These are phyloP conservation scores for Chaetomium tenue DNA, from an alignment of 495 filamentous ascomycete species.

Conservation along the genomic window DNA sequence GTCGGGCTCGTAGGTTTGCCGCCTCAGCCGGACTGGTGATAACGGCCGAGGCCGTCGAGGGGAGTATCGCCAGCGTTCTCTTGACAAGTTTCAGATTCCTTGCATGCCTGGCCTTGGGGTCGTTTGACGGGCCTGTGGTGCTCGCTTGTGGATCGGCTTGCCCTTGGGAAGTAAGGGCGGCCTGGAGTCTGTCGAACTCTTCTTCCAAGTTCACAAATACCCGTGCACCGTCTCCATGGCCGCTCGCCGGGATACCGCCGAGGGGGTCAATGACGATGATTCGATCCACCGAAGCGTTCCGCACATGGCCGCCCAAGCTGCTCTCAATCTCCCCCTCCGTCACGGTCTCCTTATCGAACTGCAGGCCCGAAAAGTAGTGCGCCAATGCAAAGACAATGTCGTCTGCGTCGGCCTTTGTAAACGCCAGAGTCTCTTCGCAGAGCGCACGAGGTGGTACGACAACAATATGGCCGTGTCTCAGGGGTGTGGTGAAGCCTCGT, in stretches of 20 bases:
- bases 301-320: constrained; percentile 45
- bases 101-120: constrained; percentile 47
- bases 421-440: constrained; percentile 55
- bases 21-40: constrained; percentile 77
- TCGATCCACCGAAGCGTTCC: constrained; percentile 68
- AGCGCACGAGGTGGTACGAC: constrained; percentile 72
- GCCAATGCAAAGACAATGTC: constrained; percentile 71
- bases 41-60: constrained; percentile 77
- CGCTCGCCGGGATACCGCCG: constrained; percentile 77
- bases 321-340: constrained; percentile 37
- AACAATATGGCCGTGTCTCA: constrained; percentile 75
- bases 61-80: constrained; percentile 70
- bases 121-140: constrained; percentile 6
- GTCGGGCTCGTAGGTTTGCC: constrained; percentile 11
- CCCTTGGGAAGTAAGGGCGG: constrained; percentile 49
- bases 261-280: constrained; percentile 86
- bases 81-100: constrained; percentile 71
- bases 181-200: constrained; percentile 67
- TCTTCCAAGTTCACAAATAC: constrained; percentile 96
- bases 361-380: constrained; percentile 65
- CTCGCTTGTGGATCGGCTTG: background rate
- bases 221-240: constrained; percentile 66
- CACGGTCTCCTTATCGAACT: constrained; percentile 30
- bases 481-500: constrained; percentile 62
- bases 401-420: constrained; percentile 58